Percentiles rank a stretch among this genome's conserved stretches.
These are phyloP conservation scores for Flaveria sonorensis DNA, from an alignment of 129 eudicot genomes.

Conservation along the genomic window DNA sequence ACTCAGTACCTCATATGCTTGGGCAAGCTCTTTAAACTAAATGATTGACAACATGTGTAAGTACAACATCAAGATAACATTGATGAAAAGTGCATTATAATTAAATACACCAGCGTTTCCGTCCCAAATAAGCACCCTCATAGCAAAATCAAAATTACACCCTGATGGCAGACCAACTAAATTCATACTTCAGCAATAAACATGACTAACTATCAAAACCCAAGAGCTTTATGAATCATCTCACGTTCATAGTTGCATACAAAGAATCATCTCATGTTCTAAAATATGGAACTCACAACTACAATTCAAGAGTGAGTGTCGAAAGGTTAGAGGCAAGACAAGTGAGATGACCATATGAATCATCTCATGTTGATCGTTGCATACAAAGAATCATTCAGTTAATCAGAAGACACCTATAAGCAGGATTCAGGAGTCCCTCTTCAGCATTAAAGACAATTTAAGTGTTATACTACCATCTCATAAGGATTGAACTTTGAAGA, in stretches of 20 bases:
- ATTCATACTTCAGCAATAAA: background rate
- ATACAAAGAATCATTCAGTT: background rate
- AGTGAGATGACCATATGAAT: background rate
- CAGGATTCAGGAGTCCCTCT: too few species aligned
- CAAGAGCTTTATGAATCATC: background rate
- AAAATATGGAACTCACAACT: background rate
- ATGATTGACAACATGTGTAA: slow-evolving; percentile 18
- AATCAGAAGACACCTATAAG: background rate
- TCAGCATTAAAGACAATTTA: background rate
- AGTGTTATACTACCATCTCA: background rate
- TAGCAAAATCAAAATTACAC: background rate
- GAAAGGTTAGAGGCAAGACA: background rate
- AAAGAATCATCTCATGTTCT: background rate
- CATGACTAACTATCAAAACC: too few species aligned
- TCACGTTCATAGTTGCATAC: background rate
- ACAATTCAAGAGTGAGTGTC: background rate
- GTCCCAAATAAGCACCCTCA: background rate
- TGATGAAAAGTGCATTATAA: background rate
- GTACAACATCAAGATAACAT: background rate
- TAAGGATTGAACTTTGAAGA: background rate
- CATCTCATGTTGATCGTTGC: background rate
- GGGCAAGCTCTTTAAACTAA: slow-evolving; percentile 81
- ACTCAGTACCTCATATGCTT: slow-evolving; percentile 77
- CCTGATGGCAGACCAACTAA: too few species aligned
- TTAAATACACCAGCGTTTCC: background rate